These are phyloP conservation scores for Globisporangium sylvaticum DNA, from an alignment of 352 stramenopile species.

Conservation along the genomic window DNA sequence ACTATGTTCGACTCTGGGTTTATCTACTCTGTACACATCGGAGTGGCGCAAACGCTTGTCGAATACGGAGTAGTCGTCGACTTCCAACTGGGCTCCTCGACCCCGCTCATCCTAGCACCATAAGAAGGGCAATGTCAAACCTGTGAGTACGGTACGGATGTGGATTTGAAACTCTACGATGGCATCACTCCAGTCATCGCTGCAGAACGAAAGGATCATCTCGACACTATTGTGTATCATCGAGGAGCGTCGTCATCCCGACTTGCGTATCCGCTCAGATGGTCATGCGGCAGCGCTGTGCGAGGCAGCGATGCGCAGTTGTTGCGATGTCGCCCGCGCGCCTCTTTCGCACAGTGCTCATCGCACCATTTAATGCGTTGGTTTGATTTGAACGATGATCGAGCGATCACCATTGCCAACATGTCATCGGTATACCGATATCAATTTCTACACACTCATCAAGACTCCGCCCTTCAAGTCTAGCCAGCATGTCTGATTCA, in stretches of 20 bases:
- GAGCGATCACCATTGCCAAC: no score
- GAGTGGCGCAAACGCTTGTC: background rate
- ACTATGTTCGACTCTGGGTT: no score
- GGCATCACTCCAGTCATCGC: background rate
- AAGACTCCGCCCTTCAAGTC: no score
- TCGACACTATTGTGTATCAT: conserved; percentile 1
- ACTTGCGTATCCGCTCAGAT: background rate
- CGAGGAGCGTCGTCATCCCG: background rate
- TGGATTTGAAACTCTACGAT: background rate
- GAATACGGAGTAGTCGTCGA: background rate
- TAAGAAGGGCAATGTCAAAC: no score
- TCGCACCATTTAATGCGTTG: no score
- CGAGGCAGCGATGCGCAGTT: background rate
- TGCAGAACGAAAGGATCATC: background rate
- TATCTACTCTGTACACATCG: background rate
- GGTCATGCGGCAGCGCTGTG: background rate
- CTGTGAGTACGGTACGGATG: background rate
- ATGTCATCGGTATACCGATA: no score
- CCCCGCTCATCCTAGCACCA: background rate
- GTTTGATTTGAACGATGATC: no score
- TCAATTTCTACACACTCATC: no score
- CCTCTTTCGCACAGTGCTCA: conserved; percentile 3
- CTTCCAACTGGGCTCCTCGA: background rate
- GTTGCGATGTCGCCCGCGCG: background rate
- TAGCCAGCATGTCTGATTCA: no score